These are phyloP conservation scores for Phaseolus coccineus DNA, from an alignment of 331 rosid genomes.

Conservation along the genomic window DNA sequence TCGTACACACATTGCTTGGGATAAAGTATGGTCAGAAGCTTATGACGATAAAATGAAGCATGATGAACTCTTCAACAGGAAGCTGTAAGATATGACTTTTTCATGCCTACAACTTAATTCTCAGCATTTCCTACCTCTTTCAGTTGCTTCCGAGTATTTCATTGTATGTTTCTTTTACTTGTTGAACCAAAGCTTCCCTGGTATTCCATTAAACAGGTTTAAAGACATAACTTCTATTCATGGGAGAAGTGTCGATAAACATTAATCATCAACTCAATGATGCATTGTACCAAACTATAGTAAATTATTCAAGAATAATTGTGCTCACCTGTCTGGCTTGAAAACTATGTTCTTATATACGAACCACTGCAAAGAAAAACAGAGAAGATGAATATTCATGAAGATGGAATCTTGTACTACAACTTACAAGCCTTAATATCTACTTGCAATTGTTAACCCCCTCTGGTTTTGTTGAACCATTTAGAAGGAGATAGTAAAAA, in stretches of 20 bases:
- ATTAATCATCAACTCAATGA: background rate
- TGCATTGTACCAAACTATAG: background rate
- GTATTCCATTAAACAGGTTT: constrained; percentile 39
- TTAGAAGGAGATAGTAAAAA: background rate
- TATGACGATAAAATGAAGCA: constrained; percentile 51
- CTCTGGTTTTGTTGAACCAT: constrained; percentile 5
- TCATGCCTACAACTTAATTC: constrained; percentile 38
- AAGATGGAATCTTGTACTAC: background rate
- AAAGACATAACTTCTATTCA: background rate
- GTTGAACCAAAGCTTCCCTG: constrained; percentile 76
- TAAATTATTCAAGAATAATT: constrained; percentile 22
- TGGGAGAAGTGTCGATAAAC: background rate
- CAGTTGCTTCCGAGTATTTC: constrained; percentile 82
- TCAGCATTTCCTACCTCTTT: constrained; percentile 47
- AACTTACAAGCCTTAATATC: background rate
- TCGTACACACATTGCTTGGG: constrained; percentile 49
- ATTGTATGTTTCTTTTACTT: constrained; percentile 65
- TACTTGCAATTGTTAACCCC: constrained; percentile 4
- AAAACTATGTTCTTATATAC: constrained; percentile 75
- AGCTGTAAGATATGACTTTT: constrained; percentile 52
- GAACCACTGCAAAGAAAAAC: constrained; percentile 75
- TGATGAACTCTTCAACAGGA: constrained; percentile 47
- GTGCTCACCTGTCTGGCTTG: constrained; percentile 84
- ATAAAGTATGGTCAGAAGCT: constrained; percentile 55
- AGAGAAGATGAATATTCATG: constrained; percentile 5